Evolutionary conservation across 2,329 filamentous ascomycete species (phyloP).

Genomic region (Hypomyces perniciosus): DNA sequence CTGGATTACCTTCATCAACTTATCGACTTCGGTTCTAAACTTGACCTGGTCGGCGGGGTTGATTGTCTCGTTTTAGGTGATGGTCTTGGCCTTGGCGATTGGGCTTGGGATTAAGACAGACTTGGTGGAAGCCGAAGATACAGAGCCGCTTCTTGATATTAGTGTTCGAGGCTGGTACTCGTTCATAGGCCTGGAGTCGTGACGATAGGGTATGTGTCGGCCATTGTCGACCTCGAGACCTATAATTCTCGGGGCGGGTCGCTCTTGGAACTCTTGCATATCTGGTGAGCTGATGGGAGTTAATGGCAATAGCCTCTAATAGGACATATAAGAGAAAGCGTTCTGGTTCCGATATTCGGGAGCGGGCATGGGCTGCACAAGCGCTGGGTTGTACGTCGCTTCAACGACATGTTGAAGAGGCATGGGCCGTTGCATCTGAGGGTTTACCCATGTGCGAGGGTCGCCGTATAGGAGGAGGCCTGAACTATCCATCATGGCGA

Average conservation of each 20-base stretch:
- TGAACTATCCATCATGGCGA: conserved; percentile 42
- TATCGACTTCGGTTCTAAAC: conserved; percentile 79
- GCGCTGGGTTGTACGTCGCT: conserved; percentile 37
- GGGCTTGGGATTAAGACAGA: conserved; percentile 11
- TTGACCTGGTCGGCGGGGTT: conserved; percentile 45
- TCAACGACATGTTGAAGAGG: conserved; percentile 42
- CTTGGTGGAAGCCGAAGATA: conserved; percentile 12
- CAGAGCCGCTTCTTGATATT: conserved; percentile 27
- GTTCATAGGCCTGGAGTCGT: conserved; percentile 24
- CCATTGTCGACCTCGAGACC: too few relatives aligned
- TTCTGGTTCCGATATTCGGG: conserved; percentile 38
- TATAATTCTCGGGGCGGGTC: conserved; percentile 12
- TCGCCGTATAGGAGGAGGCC: conserved; percentile 46
- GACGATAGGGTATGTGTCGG: conserved; percentile 13
- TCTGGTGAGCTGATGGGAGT: too few relatives aligned
- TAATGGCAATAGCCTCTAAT: conserved; percentile 31
- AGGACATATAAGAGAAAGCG: conserved; percentile 40
- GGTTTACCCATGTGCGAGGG: conserved; percentile 31
- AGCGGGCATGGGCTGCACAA: conserved; percentile 36
- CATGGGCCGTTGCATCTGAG: conserved; percentile 39
- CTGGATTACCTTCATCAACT: conserved; percentile 84
- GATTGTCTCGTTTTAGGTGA: too few relatives aligned
- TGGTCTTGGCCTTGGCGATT: too few relatives aligned
- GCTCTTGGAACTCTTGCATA: conserved; percentile 17
- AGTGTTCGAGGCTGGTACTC: conserved; percentile 29